Conservation (phyloP, 192 early-diverging fungal genomes). For the Coemansia sp. region DNA sequence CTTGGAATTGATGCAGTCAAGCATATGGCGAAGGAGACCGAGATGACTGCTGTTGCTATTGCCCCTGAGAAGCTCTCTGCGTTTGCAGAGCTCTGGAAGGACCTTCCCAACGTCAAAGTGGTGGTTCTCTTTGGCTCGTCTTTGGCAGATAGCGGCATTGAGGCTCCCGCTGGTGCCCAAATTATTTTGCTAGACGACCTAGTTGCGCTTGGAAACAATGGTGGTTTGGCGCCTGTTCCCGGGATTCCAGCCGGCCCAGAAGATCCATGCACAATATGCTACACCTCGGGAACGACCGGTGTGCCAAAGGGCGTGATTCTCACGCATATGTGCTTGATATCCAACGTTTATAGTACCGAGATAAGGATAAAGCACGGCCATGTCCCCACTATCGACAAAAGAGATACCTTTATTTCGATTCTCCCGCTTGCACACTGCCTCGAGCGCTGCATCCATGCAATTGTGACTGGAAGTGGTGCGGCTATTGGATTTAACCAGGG, state of each 20-base stretch:
- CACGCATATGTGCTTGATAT: constrained; percentile 79
- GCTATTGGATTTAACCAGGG: constrained; percentile 60
- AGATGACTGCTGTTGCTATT: constrained; percentile 69
- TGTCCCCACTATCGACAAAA: constrained; percentile 43
- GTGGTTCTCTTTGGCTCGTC: constrained; percentile 58
- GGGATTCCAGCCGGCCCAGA: constrained; percentile 14
- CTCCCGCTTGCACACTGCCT: constrained; percentile 88
- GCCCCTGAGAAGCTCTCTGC: constrained; percentile 62
- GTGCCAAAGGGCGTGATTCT: constrained; percentile 92
- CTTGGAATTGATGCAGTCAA: constrained; percentile 80
- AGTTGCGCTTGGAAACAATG: constrained; percentile 48
- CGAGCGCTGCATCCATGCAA: constrained; percentile 77
- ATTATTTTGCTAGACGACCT: constrained; percentile 66
- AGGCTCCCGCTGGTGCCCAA: constrained; percentile 36
- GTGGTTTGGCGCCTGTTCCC: constrained; percentile 63
- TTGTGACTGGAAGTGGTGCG: constrained; percentile 61
- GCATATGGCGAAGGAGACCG: constrained; percentile 86
- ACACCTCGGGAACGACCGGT: constrained; percentile 88
- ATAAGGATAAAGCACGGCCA: constrained; percentile 26
- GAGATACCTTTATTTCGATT: constrained; percentile 71
- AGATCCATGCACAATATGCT: constrained; percentile 73
- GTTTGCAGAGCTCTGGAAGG: constrained; percentile 42
- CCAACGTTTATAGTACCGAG: constrained; percentile 43
- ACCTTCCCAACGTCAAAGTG: constrained; percentile 57
- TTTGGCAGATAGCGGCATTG: constrained; percentile 18